Evolutionary conservation across 2,329 filamentous ascomycete genomes (phyloP), one percentile per base, ranked within the genome.

Genomic region (Scorias spongiosa): DNA sequence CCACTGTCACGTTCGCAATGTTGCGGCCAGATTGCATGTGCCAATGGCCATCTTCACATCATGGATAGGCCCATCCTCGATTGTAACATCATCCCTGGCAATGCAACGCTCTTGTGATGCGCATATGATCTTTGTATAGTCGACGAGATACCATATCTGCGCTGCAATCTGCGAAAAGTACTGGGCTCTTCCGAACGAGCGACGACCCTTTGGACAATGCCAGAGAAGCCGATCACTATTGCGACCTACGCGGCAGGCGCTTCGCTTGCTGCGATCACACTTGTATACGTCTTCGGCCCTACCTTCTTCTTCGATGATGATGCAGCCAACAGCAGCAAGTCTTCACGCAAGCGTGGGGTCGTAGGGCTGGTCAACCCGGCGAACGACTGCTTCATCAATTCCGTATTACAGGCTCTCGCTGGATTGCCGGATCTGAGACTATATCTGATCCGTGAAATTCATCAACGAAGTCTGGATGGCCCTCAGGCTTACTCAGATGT

Each of bases 231-330:
- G 44, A 73, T 85, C 46, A 87, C 81, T 7, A 81, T 91, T 55
- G 85, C 86, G 54, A 86, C 85, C 39, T 98, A 98, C 66, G 91
- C 91, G 57, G 91, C 89, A 47, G 89, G 89, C 54, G 91, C 89
- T 48, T 94, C 88, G 44, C 81, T 98, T 49, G 91, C 91, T 44
- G 91, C 91, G 49, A 84, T 93, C 49, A 89, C 91, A 29, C 76
- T 96, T 46, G 84, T 96, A 61, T 98, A 96, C 65, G 89, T 96
- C 54, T 96, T 98, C 65, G 87, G 82, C 8, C 91, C 91, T n/a
- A 96, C 88, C 42, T 96, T 89, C 64, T 84, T 93, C 56, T 81
- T 96, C 62, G 89, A 98, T 65, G 79, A 81, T 58, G 83, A 91
- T 45, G 74, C 80, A 42, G 69, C 70, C 18, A 66, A 64, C 46